Evolutionary conservation across 140 eudicot genomes (phyloP).

Genomic region (Senecio squalidus): DNA sequence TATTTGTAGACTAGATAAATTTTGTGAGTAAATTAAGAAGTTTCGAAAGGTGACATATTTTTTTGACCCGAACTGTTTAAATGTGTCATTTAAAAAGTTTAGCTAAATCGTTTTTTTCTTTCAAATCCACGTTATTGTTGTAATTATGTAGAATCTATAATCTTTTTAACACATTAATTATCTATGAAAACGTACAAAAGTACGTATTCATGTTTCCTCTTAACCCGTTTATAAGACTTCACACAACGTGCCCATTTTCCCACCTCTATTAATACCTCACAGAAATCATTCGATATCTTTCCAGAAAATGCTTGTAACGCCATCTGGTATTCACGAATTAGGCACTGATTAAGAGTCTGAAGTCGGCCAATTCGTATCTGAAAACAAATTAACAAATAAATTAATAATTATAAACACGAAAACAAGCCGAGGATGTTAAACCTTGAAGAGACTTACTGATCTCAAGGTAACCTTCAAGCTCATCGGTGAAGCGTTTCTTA

Average conservation of each 20-base stretch:
- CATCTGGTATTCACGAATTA: slow-evolving; percentile 78
- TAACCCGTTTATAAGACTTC: too few relatives aligned
- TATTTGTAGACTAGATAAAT: neutral
- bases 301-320: slow-evolving; percentile 53
- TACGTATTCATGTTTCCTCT: too few relatives aligned
- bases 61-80: too few relatives aligned
- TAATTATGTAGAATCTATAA: neutral
- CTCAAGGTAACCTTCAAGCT: slow-evolving; percentile 82
- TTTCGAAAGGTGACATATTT: too few relatives aligned
- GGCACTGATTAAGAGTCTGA: slow-evolving; percentile 72
- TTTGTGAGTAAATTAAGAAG: neutral
- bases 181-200: neutral
- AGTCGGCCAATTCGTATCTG: slow-evolving; percentile 82
- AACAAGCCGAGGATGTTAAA: neutral
- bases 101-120: too few relatives aligned
- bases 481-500: slow-evolving; percentile 59
- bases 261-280: slow-evolving; percentile 44
- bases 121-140: too few relatives aligned
- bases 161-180: neutral
- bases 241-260: neutral
- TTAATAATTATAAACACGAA: neutral
- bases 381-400: neutral
- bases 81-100: too few relatives aligned
- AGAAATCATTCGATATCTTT: slow-evolving; percentile 47
- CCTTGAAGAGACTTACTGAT: slow-evolving; percentile 49